Evolutionary conservation across 1,284 basidiomycete species (phyloP).

Genomic region (Leccinum ponderosum): DNA sequence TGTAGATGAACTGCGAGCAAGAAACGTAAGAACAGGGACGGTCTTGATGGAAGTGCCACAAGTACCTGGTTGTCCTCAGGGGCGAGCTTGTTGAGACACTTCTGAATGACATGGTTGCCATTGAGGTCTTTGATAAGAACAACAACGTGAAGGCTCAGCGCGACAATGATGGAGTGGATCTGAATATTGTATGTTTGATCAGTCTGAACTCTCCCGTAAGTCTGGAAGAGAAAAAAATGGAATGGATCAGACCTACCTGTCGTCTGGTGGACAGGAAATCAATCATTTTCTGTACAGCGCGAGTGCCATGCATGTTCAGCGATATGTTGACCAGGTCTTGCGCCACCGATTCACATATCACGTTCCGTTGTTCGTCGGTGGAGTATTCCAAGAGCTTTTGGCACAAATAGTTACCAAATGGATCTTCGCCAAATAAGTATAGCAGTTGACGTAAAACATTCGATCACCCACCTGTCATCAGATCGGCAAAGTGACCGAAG

Average conservation of each 20-base stretch:
- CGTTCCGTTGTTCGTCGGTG: conserved; percentile 96
- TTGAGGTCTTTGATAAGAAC: conserved; percentile 99
- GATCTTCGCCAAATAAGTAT: conserved; percentile 57
- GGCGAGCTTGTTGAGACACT: conserved; percentile 96
- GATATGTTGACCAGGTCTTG: conserved; percentile 98
- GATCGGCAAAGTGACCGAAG: conserved; percentile 95
- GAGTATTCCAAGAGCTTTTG: conserved; percentile 98
- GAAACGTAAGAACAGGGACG: conserved; percentile 3
- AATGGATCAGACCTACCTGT: conserved; percentile 63
- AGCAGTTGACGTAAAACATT: conserved; percentile 3
- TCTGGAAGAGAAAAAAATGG: conserved; percentile 36
- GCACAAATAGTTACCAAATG: conserved; percentile 99
- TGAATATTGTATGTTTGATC: conserved; percentile 81
- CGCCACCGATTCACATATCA: conserved; percentile 97
- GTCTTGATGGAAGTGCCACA: conserved; percentile 1
- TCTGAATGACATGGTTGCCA: conserved; percentile 99
- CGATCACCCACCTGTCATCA: conserved; percentile 83
- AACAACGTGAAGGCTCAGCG: conserved; percentile 96
- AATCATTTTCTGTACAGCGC: conserved; percentile 99
- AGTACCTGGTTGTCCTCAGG: conserved; percentile 96
- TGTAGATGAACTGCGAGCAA: conserved; percentile 88
- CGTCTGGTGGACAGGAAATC: conserved; percentile 97
- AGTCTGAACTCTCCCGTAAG: conserved; percentile 58
- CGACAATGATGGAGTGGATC: conserved; percentile 97
- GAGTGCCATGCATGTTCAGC: conserved; percentile 99